These are phyloP conservation scores for Cornus florida DNA, from an alignment of 148 eudicot species.

Conservation along the genomic window DNA sequence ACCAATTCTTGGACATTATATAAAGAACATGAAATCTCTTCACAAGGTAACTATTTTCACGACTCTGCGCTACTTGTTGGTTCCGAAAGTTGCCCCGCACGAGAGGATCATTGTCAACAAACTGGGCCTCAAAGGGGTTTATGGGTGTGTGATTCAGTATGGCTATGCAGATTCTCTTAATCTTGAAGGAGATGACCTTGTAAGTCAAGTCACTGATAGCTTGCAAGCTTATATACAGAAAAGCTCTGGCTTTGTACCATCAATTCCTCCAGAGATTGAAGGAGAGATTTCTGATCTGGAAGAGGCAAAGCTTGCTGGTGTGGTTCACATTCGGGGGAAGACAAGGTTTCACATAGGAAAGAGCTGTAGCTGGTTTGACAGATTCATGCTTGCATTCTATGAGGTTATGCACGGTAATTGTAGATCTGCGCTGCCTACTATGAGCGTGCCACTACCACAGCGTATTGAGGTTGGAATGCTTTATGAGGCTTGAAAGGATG, in stretches of 20 bases:
- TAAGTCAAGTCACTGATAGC: constrained; percentile 38
- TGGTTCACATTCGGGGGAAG: constrained; percentile 65
- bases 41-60: constrained; percentile 61
- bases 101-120: constrained; percentile 47
- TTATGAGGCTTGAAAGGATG: constrained; percentile 40
- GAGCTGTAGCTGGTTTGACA: constrained; percentile 54
- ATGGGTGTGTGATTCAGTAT: constrained; percentile 58
- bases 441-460: constrained; percentile 45
- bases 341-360: constrained; percentile 58
- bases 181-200: constrained; percentile 51
- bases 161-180: constrained; percentile 58
- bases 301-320: constrained; percentile 52
- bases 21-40: constrained; percentile 61
- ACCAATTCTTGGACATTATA: constrained; percentile 64
- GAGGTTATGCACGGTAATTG: constrained; percentile 70
- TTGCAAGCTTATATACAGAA: constrained; percentile 35
- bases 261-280: constrained; percentile 13
- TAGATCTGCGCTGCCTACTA: constrained; percentile 54
- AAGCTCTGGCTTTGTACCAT: constrained; percentile 1
- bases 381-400: constrained; percentile 59
- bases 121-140: constrained; percentile 48
- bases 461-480: constrained; percentile 62
- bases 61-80: constrained; percentile 53
- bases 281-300: constrained; percentile 42
- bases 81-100: constrained; percentile 50